These are phyloP conservation scores for Catenaria anguillulae DNA, from an alignment of 371 early-diverging fungal genomes.

Conservation along the genomic window DNA sequence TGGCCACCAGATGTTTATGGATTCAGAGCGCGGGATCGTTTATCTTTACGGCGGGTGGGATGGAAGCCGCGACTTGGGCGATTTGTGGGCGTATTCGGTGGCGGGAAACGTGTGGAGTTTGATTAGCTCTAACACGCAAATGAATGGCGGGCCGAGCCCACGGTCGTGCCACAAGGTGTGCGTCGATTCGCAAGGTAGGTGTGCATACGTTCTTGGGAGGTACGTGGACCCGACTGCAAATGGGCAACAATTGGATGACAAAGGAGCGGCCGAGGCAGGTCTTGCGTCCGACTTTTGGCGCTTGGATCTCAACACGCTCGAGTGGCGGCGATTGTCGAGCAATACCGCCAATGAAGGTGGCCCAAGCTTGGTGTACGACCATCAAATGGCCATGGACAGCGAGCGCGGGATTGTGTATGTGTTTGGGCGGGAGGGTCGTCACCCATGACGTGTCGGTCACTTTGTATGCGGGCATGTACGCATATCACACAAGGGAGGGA, in stretches of 20 bases:
- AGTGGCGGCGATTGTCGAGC: constrained; percentile 57
- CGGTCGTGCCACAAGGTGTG: constrained; percentile 87
- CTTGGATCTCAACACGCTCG: constrained; percentile 47
- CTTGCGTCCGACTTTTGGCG: constrained; percentile 59
- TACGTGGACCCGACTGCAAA: constrained; percentile 71
- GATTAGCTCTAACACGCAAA: too few relatives aligned
- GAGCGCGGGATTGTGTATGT: constrained; percentile 53
- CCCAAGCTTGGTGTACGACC: constrained; percentile 78
- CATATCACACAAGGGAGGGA: constrained; percentile 45
- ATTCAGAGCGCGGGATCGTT: constrained; percentile 42
- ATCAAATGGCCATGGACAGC: constrained; percentile 84
- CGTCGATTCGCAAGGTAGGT: constrained; percentile 54
- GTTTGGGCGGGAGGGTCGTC: constrained; percentile 72
- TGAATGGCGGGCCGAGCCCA: constrained; percentile 72
- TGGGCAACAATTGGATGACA: too few relatives aligned
- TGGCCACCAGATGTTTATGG: constrained; percentile 95
- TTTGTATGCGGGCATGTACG: constrained; percentile 69
- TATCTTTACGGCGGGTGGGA: constrained; percentile 95
- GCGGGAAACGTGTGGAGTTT: too few relatives aligned
- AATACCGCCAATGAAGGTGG: constrained; percentile 68
- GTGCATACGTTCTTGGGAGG: constrained; percentile 68
- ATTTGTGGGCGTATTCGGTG: constrained; percentile 75
- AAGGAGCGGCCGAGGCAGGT: not conserved
- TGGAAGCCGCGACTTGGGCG: constrained; percentile 68
- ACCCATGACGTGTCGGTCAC: constrained; percentile 37